Percentiles rank a stretch among this genome's conserved stretches.
These are phyloP conservation scores for Triticum timopheevii DNA, from an alignment of 176 grass and related monocot genomes.

Conservation along the genomic window DNA sequence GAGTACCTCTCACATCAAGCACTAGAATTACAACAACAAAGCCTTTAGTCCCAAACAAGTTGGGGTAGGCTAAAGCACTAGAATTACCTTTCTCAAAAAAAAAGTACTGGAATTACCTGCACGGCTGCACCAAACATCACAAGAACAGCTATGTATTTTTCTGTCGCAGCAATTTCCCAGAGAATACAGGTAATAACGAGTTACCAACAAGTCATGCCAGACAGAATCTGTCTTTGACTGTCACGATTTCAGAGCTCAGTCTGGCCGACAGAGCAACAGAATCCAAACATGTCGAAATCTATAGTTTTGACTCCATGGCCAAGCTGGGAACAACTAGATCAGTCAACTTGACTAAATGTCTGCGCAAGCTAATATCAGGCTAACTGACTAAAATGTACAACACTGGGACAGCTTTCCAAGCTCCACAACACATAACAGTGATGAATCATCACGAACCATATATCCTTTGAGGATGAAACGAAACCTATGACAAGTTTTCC, in stretches of 20 bases:
- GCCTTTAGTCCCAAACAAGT: too few relatives aligned
- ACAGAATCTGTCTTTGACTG: conserved; percentile 12
- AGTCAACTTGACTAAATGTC: conserved; percentile 9
- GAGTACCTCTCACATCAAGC: too few relatives aligned
- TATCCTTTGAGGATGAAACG: not conserved
- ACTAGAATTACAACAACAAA: too few relatives aligned
- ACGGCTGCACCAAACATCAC: not conserved
- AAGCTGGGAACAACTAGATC: conserved; percentile 26
- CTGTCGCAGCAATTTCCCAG: not conserved
- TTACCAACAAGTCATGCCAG: conserved; percentile 34
- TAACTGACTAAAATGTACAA: conserved; percentile 44
- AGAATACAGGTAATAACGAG: not conserved
- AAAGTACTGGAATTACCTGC: too few relatives aligned
- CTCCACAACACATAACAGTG: conserved; percentile 19
- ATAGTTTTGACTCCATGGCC: conserved; percentile 12
- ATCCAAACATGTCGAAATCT: conserved; percentile 4
- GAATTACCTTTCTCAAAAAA: too few relatives aligned
- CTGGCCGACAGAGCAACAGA: not conserved
- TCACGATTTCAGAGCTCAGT: not conserved
- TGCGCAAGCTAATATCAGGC: conserved; percentile 17
- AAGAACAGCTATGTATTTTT: not conserved
- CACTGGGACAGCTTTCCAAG: conserved; percentile 20
- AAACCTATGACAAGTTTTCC: conserved; percentile 10
- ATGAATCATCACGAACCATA: conserved; percentile 19
- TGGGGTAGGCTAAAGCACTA: too few relatives aligned